Conservation (phyloP, 192 early-diverging fungal genomes). For the Backusella morwellensis region DNA sequence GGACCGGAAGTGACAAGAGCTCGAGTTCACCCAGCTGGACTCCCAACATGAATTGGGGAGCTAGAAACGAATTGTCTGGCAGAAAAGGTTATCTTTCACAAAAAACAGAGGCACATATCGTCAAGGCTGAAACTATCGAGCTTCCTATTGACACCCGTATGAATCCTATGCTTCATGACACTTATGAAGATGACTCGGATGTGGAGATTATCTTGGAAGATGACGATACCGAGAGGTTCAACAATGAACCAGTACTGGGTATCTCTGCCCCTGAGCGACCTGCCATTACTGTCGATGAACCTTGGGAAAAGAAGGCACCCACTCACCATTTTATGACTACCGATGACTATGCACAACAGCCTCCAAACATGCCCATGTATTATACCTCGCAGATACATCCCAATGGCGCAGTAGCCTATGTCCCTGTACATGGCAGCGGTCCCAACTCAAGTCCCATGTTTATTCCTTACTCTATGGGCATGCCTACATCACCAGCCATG, state of each 20-base stretch:
- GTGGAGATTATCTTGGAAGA: conserved; percentile 34
- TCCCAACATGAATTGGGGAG: not conserved
- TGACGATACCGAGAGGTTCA: not conserved
- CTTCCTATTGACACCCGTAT: not conserved
- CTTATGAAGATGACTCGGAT: conserved; percentile 27
- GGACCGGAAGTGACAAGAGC: not conserved
- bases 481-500: not conserved
- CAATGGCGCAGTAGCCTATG: not conserved
- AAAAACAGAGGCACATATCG: not conserved
- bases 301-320: conserved; percentile 4
- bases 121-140: not conserved
- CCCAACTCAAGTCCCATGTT: not conserved
- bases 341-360: not conserved
- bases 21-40: not conserved
- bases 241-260: conserved; percentile 16
- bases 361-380: not conserved
- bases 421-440: not conserved
- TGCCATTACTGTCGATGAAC: not conserved
- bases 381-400: not conserved
- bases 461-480: conserved; percentile 5
- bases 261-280: conserved; percentile 18
- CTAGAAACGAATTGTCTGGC: not conserved
- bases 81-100: conserved; percentile 14
- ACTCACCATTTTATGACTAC: not conserved
- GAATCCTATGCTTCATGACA: not conserved